phyloP scores from a whole-genome alignment of 257 asterid genomes.

The Echites panduratus region DNA sequence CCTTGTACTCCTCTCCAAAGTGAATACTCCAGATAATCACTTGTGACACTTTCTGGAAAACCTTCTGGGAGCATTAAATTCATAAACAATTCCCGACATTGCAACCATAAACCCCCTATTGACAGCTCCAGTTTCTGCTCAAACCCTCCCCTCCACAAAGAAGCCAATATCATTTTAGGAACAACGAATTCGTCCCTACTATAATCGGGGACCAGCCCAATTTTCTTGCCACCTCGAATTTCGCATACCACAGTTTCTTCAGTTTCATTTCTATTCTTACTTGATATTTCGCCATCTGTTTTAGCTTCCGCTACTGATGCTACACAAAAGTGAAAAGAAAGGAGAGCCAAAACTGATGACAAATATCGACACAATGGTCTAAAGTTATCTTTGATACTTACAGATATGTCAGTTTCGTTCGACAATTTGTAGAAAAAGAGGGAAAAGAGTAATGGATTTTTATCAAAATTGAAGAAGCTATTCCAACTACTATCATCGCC shows the following conservation, averaged over 20 bases:
- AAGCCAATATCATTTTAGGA: constrained; percentile 33
- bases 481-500: constrained; percentile 26
- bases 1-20: constrained; percentile 99
- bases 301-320: constrained; percentile 59
- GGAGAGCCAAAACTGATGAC: constrained; percentile 33
- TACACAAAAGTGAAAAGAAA: constrained; percentile 29
- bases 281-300: constrained; percentile 13
- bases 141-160: constrained; percentile 32
- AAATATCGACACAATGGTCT: constrained; percentile 21
- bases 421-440: constrained; percentile 22
- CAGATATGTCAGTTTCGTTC: constrained; percentile 13
- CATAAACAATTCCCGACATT: constrained; percentile 52
- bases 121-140: constrained; percentile 22
- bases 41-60: constrained; percentile 82
- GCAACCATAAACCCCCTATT: constrained; percentile 46
- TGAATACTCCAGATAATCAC: constrained; percentile 89
- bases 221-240: constrained; percentile 69
- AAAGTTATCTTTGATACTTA: constrained; percentile 17
- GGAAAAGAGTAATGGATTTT: constrained; percentile 25
- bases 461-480: constrained; percentile 37
- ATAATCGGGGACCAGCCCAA: constrained; percentile 60
- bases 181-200: constrained; percentile 61
- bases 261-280: constrained; percentile 16
- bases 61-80: constrained; percentile 83
- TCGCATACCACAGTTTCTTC: constrained; percentile 45